Percentiles rank a stretch among this genome's conserved stretches.
These are phyloP conservation scores for Jacaranda mimosifolia DNA, from an alignment of 257 asterid species.

Conservation along the genomic window DNA sequence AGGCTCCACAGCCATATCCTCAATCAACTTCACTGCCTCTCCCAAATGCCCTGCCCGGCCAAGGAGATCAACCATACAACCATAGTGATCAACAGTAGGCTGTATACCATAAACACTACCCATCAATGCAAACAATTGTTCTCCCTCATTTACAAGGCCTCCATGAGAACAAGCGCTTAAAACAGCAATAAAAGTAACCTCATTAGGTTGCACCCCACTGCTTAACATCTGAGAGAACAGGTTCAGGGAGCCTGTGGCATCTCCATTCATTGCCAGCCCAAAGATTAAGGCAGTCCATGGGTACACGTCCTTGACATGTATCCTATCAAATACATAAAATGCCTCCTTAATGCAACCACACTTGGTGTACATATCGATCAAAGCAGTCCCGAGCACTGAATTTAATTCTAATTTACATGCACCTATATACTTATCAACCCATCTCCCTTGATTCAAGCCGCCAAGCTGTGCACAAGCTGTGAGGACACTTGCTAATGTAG, in stretches of 20 bases:
- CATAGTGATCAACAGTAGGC: constrained; percentile 57
- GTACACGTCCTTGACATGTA: constrained; percentile 47
- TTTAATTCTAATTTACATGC: constrained; percentile 33
- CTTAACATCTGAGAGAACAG: constrained; percentile 52
- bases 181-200: constrained; percentile 57
- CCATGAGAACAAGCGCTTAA: constrained; percentile 65
- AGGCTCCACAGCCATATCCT: constrained; percentile 53
- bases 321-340: constrained; percentile 36
- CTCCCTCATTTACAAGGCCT: constrained; percentile 56
- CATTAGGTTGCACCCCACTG: constrained; percentile 56
- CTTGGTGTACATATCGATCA: constrained; percentile 64
- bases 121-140: constrained; percentile 47
- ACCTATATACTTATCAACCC: constrained; percentile 47
- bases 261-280: constrained; percentile 63
- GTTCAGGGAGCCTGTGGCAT: constrained; percentile 42
- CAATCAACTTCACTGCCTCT: constrained; percentile 56
- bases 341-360: constrained; percentile 65
- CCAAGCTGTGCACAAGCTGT: constrained; percentile 63
- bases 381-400: constrained; percentile 57
- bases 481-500: constrained; percentile 53
- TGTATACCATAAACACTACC: constrained; percentile 43
- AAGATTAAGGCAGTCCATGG: constrained; percentile 62
- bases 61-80: constrained; percentile 69
- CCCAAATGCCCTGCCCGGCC: constrained; percentile 61
- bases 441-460: constrained; percentile 54